A percentile compares a stretch with the other conserved stretches of the same genome.
phyloP scores from a whole-genome alignment of 805 yeast genomes.

The Hanseniaspora opuntiae region DNA sequence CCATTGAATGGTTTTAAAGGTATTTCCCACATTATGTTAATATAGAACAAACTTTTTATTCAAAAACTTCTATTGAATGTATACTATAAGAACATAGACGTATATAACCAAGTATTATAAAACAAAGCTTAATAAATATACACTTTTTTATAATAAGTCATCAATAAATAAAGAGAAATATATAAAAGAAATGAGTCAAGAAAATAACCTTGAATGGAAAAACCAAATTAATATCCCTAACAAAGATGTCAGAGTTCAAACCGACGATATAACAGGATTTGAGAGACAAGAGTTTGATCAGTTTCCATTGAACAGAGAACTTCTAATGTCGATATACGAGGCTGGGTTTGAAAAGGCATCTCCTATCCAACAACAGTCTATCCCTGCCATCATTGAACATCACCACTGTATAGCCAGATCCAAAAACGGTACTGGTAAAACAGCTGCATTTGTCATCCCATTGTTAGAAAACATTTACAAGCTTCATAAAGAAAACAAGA shows the following conservation, averaged over 20 bases:
- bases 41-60: background rate
- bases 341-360: conserved; percentile 98
- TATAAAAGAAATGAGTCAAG: background rate
- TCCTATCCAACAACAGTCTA: conserved; percentile 94
- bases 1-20: background rate
- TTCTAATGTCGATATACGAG: conserved; percentile 95
- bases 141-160: background rate
- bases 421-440: conserved; percentile 96
- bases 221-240: conserved; percentile 56
- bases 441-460: conserved; percentile 94
- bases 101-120: background rate
- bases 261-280: conserved; percentile 87
- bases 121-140: background rate
- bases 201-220: conserved; percentile 47
- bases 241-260: conserved; percentile 87
- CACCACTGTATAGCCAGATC: conserved; percentile 95
- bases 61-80: too few relatives aligned
- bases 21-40: too few relatives aligned
- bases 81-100: too few relatives aligned
- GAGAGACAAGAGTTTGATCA: conserved; percentile 88
- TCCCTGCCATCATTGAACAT: conserved; percentile 89
- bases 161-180: background rate
- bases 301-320: conserved; percentile 78
- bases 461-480: conserved; percentile 81
- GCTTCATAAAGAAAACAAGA: conserved; percentile 42